Evolutionary conservation across 2,329 filamentous ascomycete genomes (phyloP), one percentile per base, ranked within the genome.

Genomic region (Penicillium brevicompactum): DNA sequence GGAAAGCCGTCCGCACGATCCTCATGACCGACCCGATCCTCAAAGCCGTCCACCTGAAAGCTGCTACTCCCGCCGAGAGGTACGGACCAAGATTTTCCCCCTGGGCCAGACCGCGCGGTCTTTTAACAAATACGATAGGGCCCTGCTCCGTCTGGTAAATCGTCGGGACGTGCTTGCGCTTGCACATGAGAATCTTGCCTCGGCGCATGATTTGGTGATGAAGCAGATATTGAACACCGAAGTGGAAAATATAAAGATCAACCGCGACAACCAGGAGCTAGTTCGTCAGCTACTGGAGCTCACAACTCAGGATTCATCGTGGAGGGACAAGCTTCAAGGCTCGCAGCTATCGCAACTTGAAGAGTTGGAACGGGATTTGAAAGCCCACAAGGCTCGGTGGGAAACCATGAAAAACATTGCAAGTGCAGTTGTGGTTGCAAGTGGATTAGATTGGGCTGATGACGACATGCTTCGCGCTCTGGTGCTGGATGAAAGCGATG

Each of bases 401-500:
- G 85, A 85, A 66, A 85, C 88, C 18, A 84, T 93, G 72, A 94
- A 93, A 75, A 89, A 85, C 22, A 84, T 91, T 41, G 82, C 89
- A n/a, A 89, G 88, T 66, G 90, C 88, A 16, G 82, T 92, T 52
- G 83, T 96, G 45, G 89, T 86, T 5, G 90, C 89, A 3, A 95
- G 91, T 71, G 91, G 91, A 45, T 80, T 94, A 51, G 87, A 95
- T 67, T 96, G 91, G 91, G 86, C 85, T 11, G 78, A 82, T 40
- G 86, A 95, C 72, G 81, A 86, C 49, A 80, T 79, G 56, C 76
- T 96, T 58, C 80, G 84, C 55, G 83, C 85, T 48, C 79, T 93
- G 57, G 90, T 96, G 24, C 78, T 95, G 58, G 91, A 84, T 61
- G 76, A 79, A 32, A 80, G 93, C 59, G 89, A 82, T 53, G 76